Percentiles rank a stretch among this genome's conserved stretches.
Evolutionary conservation across 108 stramenopile genomes (phyloP).

Genomic region (Nannochloropsis oceanica): DNA sequence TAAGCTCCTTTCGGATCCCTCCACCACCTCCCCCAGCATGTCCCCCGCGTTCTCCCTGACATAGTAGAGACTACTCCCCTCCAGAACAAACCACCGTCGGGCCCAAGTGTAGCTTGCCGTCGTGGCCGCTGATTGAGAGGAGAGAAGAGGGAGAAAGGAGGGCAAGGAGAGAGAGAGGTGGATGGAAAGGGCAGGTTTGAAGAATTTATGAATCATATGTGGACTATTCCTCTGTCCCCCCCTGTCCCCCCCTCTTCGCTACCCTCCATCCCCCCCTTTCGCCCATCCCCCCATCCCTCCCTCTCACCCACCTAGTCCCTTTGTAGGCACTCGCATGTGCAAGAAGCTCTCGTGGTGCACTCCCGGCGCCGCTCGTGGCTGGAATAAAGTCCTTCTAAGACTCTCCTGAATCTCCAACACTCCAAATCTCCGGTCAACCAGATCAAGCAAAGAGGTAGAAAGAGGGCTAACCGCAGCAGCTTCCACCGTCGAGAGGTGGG

Average conservation of each 20-base stretch:
- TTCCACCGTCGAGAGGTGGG: neutral
- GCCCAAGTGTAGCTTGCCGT: neutral
- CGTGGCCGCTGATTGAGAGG: neutral
- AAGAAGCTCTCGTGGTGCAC: neutral
- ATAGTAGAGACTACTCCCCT: neutral
- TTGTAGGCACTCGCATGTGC: neutral
- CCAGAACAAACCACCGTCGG: neutral
- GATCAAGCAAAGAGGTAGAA: neutral
- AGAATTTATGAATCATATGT: no score
- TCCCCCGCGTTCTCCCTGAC: neutral
- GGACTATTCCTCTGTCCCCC: no score
- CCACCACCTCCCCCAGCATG: neutral
- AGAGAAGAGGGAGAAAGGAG: no score
- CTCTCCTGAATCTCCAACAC: neutral
- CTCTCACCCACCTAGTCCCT: neutral
- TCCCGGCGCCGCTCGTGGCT: neutral
- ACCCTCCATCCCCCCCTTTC: no score
- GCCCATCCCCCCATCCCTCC: no score
- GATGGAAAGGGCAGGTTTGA: no score
- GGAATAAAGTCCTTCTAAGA: neutral
- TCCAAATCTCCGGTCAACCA: neutral
- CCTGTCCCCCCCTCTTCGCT: no score
- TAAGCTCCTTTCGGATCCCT: neutral
- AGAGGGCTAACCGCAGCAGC: neutral
- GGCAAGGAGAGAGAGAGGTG: no score